Evolutionary conservation across 495 filamentous ascomycete species (phyloP), one percentile per base, ranked within the genome.

Genomic region (Penicillium bovifimosum): DNA sequence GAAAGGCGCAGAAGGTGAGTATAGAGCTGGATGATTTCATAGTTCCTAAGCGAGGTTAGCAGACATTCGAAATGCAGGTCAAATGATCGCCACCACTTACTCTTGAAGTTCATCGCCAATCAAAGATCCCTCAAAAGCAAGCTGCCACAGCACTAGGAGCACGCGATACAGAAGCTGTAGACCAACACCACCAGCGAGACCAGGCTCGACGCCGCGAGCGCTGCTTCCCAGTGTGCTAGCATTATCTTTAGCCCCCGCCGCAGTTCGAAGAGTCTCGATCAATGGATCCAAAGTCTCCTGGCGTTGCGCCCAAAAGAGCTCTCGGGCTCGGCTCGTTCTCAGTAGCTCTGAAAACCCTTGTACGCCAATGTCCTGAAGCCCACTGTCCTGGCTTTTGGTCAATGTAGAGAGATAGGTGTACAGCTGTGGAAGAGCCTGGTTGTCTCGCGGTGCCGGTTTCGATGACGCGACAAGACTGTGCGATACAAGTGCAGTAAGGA

Each of bases 151-250:
- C 11, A 91, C 88, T 33, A 99, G 73, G 29, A 99, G 78, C 17
- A 96, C 87, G 58, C 96, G 90, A 65, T 99, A 99, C 24, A 99
- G 78, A 35, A 97, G 82, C 62, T 99, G 95, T 11, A 99, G 73
- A 13, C 91, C 89, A 44, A 99, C 87, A 13, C 88, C 88, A 42
- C 91, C 88, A 39, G 85, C 79, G 35, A 95, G 63, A 14, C 81
- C 79, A 20, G 77, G 78, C 63, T 90, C 88, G 41, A 77, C 70
- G 43, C 76, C 78, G 9, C 80, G 74, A 40, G 78, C 77, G 50
- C 84, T 86, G 64, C 80, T 86, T 53, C 73, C 85, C 38, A 80
- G 72, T 28, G 88, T 80, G n/a, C 83, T 83, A 77, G 86, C 83
- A 39, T 73, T 77, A 40, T 87, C 84, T 51, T 80, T 86, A 16